Evolutionary conservation across 2,329 filamentous ascomycete genomes (phyloP).

Genomic region (Sarocladiaceae sp.): DNA sequence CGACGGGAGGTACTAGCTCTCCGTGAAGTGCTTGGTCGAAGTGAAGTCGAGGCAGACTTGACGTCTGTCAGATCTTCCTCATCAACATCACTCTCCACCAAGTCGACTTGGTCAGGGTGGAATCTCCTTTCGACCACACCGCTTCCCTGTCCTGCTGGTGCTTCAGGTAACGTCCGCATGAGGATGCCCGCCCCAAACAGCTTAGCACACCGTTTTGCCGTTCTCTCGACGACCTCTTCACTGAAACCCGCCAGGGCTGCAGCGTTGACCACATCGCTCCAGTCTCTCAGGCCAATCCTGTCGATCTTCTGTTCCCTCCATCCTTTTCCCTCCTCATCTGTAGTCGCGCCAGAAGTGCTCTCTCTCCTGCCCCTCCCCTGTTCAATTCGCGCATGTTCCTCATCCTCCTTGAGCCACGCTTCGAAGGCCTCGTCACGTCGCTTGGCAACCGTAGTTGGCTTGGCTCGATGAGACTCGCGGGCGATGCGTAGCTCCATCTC

Average conservation of each 20-base stretch:
- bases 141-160: background rate
- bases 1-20: conserved; percentile 19
- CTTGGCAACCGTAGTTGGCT: conserved; percentile 19
- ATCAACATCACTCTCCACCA: conserved; percentile 17
- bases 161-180: conserved; percentile 37
- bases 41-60: background rate
- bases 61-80: conserved; percentile 15
- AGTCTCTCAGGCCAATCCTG: conserved; percentile 57
- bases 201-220: conserved; percentile 65
- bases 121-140: conserved; percentile 1
- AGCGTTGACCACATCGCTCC: conserved; percentile 77
- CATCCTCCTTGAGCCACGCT: conserved; percentile 23
- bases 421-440: conserved; percentile 25
- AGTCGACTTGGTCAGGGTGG: background rate
- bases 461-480: conserved; percentile 27
- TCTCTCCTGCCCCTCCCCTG: conserved; percentile 13
- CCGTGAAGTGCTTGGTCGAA: conserved; percentile 1
- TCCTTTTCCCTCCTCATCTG: conserved; percentile 11
- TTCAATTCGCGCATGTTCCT: background rate
- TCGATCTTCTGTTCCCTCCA: conserved; percentile 15
- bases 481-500: conserved; percentile 44
- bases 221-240: conserved; percentile 55
- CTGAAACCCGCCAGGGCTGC: conserved; percentile 71
- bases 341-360: conserved; percentile 13
- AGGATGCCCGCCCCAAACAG: conserved; percentile 70